Base-by-base conservation (phyloP, 106 monocot genomes). In the Posidonia australis region DNA sequence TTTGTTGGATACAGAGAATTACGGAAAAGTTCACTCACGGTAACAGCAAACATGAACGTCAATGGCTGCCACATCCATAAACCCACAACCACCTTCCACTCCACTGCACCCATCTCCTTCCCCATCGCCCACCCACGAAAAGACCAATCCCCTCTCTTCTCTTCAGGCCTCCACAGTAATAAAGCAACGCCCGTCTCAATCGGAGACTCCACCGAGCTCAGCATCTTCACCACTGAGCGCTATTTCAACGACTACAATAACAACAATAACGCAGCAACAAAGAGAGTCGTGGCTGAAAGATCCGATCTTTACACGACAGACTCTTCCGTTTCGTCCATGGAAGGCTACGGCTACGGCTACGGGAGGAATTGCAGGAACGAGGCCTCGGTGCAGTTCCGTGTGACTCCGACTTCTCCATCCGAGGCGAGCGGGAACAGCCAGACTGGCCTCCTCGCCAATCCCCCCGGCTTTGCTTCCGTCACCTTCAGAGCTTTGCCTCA, bases 341-440 rank as follows among this genome's bases (percentile, higher is more conserved):
- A 19, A 10, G 53, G 36, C 5, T 9, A 1, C 11, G 36, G 21
- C n/a, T n/a, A 48, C 13, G 31, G 51, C 1, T 20, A 49, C 52
- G 18, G 66, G 10, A 17, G 31, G 27, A 22, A 43, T 21, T 9
- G 36, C 62, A 10, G 70, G 16, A 11, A 11, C 10, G 55, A 25
- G 23, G 29, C 54, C n/a, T 69, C 76, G 9, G n/a, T n/a, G n/a
- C 75, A 2, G 36, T 36, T 57, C 44, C 74, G 60, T 16, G 70
- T 65, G 13, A 63, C 76, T 7, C 59, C 71, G 21, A 77, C 90
- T 9, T 71, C 49, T 12, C 78, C 83, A 1, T 90, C 90, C 9
- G 83, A 86, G 67, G 81, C 81, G 11, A 90, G 89, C 62, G 85
- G 89, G 89, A 84, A 84, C 64, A 89, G 88, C 63, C 78, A 44